Evolutionary conservation across 2,329 filamentous ascomycete genomes (phyloP).

Genomic region (Sclerotinia borealis): DNA sequence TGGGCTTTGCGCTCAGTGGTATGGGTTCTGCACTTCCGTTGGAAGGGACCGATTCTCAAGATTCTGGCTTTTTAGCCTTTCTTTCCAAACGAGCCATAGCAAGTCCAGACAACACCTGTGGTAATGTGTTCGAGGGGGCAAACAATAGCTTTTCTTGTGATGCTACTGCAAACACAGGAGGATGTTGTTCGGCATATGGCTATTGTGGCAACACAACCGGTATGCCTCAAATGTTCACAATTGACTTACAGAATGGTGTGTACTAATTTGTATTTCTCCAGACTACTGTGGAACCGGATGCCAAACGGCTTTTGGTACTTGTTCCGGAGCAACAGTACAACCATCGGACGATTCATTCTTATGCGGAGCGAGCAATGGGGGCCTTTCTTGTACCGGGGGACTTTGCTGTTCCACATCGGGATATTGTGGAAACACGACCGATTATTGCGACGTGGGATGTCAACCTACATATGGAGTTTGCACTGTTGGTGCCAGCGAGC

Average conservation of each 20-base stretch:
- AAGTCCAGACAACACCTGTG: slow-evolving; percentile 23
- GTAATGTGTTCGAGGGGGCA: slow-evolving; percentile 2
- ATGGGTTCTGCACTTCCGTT: slow-evolving; percentile 7
- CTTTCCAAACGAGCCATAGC: slow-evolving; percentile 8
- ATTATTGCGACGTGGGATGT: slow-evolving; percentile 17
- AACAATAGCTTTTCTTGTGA: slow-evolving; percentile 26
- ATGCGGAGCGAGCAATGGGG: slow-evolving; percentile 6
- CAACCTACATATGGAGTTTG: slow-evolving; percentile 18
- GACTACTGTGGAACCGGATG: slow-evolving; percentile 28
- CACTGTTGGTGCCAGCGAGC: background rate
- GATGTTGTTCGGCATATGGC: slow-evolving; percentile 30
- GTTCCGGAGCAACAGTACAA: slow-evolving; percentile 2
- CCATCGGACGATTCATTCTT: background rate
- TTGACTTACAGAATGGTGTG: background rate
- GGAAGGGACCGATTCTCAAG: slow-evolving; percentile 7
- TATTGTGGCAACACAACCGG: slow-evolving; percentile 18
- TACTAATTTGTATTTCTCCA: background rate
- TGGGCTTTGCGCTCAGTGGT: slow-evolving; percentile 10
- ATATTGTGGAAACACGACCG: slow-evolving; percentile 12
- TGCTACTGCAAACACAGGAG: slow-evolving; percentile 18
- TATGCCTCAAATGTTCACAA: background rate
- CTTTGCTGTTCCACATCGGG: slow-evolving; percentile 7
- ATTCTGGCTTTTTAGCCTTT: slow-evolving; percentile 9
- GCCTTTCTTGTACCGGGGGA: slow-evolving; percentile 2
- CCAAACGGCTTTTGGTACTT: slow-evolving; percentile 13